Base-by-base conservation (phyloP, 768 basidiomycete species). In the Polyporus arcularius region DNA sequence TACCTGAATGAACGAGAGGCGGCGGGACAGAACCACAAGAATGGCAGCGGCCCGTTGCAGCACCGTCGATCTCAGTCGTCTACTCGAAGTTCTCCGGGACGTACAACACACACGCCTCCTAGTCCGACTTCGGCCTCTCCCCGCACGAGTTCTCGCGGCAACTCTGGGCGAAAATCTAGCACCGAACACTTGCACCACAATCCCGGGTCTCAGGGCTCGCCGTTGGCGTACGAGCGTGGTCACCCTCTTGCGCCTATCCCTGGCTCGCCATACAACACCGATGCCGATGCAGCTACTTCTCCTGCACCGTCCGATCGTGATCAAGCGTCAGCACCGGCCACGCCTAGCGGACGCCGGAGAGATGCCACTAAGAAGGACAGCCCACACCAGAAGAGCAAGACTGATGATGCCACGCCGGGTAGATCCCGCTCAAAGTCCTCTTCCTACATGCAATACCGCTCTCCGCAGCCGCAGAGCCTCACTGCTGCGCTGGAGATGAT, bases 401-500 rank as follows among this genome's bases (percentile, higher is more conserved):
- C 61, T 8, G 57, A 62, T 42, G 67, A 64, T 16, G 55, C 60
- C 2, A 58, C 52, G 10, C 43, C 65, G 2, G 54, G 41, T 18
- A 63, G 70, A 11, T 75, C 81, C n/a, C 81, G 83, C 42, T 74
- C 81, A 26, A 87, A 84, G 68, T 80, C 83, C 47, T 81, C 84
- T n/a, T 78, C 85, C 14, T 81, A 82, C 67, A 73, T 85, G 32
- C 76, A 85, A 15, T 77, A 82, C 71, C 80, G 79, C 55, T 74
- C 85, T 16, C 82, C 82, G 47, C 80, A 77, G 55, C 86, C 87
- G 0, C 89, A 90, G 73, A 90, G 88, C 63, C 77, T 92, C 48
- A 83, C 81, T 65, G 89, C 89, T 57, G 89, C 88, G 15, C 75
- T 88, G 38, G 87, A 92, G 72, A 82, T 86, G 74, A 73, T 92